Conservation (phyloP, 2,329 filamentous ascomycete species). For the Cladosporium sphaerospermum region DNA sequence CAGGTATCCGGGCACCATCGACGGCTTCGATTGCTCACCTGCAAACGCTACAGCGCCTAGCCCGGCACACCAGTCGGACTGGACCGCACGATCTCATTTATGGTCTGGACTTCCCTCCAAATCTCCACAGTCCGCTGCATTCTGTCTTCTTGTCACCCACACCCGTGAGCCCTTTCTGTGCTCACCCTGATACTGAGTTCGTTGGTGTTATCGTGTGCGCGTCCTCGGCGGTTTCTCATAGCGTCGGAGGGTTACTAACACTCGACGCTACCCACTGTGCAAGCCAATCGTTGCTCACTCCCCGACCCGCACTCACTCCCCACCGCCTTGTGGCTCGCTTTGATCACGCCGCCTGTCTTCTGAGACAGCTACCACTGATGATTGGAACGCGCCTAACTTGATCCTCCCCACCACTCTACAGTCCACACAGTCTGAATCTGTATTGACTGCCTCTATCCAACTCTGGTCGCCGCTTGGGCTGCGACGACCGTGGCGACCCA, state of each 20-base stretch:
- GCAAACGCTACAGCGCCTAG: neutral
- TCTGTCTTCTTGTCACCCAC: neutral
- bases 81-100: slow-evolving; percentile 3
- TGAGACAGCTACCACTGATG: neutral
- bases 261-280: slow-evolving; percentile 1
- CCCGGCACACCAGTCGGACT: slow-evolving; percentile 2
- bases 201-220: no score
- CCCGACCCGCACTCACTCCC: neutral
- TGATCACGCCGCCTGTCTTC: neutral
- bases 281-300: neutral
- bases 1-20: neutral
- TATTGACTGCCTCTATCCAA: no score
- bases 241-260: neutral
- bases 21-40: neutral
- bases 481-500: no score
- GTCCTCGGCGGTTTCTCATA: neutral
- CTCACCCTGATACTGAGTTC: no score
- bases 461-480: no score
- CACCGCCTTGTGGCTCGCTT: neutral
- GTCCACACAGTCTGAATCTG: no score
- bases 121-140: neutral
- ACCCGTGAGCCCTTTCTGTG: no score
- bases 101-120: slow-evolving; percentile 1
- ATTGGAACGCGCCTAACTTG: no score
- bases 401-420: no score